phyloP scores from a whole-genome alignment of 1,284 basidiomycete species.

The Moniliophthora roreri region DNA sequence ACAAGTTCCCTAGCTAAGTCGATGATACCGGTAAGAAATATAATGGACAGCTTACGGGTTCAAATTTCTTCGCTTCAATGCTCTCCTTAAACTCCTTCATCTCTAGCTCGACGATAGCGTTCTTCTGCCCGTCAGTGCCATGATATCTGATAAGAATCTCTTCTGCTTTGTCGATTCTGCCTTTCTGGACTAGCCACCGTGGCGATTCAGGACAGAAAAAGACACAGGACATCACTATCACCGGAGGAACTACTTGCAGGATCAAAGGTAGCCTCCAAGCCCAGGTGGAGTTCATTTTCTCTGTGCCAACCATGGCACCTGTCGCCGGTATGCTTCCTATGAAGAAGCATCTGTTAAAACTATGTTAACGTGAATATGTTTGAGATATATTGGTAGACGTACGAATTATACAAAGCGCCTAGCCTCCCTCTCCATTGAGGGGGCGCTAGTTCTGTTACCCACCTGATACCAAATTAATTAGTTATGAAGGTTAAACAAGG shows the following conservation, averaged over 20 bases:
- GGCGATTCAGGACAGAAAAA: constrained; percentile 27
- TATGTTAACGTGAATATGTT: background rate
- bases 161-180: constrained; percentile 23
- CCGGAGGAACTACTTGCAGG: constrained; percentile 24
- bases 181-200: constrained; percentile 22
- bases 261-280: constrained; percentile 28
- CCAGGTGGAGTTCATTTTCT: constrained; percentile 24
- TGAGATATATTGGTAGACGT: background rate
- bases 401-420: constrained; percentile 28
- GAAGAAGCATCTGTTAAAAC: constrained; percentile 24
- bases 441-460: constrained; percentile 28
- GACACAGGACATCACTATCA: constrained; percentile 24
- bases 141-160: constrained; percentile 26
- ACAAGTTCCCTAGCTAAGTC: background rate
- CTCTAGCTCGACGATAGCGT: constrained; percentile 27
- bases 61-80: constrained; percentile 21
- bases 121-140: constrained; percentile 25
- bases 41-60: constrained; percentile 14
- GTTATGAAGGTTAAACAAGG: too few relatives aligned
- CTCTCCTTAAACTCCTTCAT: constrained; percentile 24
- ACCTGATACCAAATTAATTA: constrained; percentile 4
- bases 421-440: constrained; percentile 29
- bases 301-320: constrained; percentile 28
- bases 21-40: background rate
- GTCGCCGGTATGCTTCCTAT: constrained; percentile 28